Percentiles rank a stretch among this genome's conserved stretches.
Evolutionary conservation across 202 grass and related monocot species (phyloP).

Genomic region (Sporobolus alterniflorus): DNA sequence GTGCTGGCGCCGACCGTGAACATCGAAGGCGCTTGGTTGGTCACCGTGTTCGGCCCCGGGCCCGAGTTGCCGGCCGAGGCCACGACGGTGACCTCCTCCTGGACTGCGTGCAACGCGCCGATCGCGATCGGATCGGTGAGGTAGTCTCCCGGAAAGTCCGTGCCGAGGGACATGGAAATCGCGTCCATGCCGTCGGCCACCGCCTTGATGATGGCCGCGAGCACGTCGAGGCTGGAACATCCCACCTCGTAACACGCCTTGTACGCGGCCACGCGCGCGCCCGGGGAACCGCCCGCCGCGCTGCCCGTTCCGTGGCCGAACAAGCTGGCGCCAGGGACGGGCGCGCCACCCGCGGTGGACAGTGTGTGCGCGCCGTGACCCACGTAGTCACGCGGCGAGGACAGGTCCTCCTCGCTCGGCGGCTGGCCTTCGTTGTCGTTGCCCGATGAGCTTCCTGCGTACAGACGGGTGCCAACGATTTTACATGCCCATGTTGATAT

Average conservation of each 20-base stretch:
- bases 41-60: slow-evolving; percentile 4
- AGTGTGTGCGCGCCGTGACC: slow-evolving; percentile 89
- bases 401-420: slow-evolving; percentile 32
- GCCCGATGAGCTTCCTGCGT: too few species aligned
- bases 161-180: slow-evolving; percentile 43
- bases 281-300: slow-evolving; percentile 68
- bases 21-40: slow-evolving; percentile 52
- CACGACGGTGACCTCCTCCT: slow-evolving; percentile 44
- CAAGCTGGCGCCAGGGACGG: slow-evolving; percentile 34
- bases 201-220: slow-evolving; percentile 3
- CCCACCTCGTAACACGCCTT: slow-evolving; percentile 52
- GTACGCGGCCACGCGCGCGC: slow-evolving; percentile 69
- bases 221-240: slow-evolving; percentile 37
- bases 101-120: slow-evolving; percentile 40
- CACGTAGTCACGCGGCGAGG: slow-evolving; percentile 57
- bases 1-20: slow-evolving; percentile 51
- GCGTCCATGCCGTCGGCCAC: slow-evolving; percentile 47
- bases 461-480: too few species aligned
- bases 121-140: slow-evolving; percentile 13
- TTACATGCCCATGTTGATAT: slow-evolving; percentile 28
- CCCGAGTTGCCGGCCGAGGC: slow-evolving; percentile 46
- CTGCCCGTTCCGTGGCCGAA: slow-evolving; percentile 52
- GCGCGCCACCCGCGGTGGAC: slow-evolving; percentile 66
- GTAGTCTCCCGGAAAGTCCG: not conserved
- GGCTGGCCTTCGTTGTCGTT: not conserved